Evolutionary conservation across 139 green algal genomes (phyloP).

Genomic region (Ettlia oleoabundans): DNA sequence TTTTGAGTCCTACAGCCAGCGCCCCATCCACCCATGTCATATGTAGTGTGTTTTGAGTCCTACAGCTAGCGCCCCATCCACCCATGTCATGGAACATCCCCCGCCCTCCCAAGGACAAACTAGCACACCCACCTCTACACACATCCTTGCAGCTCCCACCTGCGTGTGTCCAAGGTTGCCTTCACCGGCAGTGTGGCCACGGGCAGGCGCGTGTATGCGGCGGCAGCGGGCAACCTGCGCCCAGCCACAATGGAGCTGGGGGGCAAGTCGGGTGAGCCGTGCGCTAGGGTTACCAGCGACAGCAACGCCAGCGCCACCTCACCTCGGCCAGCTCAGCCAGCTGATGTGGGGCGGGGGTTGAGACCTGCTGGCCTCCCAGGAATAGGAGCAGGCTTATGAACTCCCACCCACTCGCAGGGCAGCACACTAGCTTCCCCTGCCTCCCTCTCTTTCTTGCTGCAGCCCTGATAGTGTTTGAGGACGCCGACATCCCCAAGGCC

Average conservation of each 20-base stretch:
- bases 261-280: constrained; percentile 72
- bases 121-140: neutral
- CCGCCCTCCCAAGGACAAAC: neutral
- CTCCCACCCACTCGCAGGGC: neutral
- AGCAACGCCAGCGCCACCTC: too few relatives aligned
- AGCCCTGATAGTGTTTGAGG: constrained; percentile 90
- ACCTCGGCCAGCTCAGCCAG: too few relatives aligned
- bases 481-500: constrained; percentile 85
- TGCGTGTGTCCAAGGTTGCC: constrained; percentile 80
- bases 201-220: constrained; percentile 66
- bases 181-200: constrained; percentile 87
- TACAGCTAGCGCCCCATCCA: neutral
- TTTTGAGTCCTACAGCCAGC: too few relatives aligned
- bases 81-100: neutral
- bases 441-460: neutral
- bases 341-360: too few relatives aligned
- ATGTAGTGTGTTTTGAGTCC: too few relatives aligned
- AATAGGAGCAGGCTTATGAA: too few relatives aligned
- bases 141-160: constrained; percentile 60
- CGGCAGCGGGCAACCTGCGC: constrained; percentile 72
- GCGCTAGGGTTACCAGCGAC: too few relatives aligned
- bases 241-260: constrained; percentile 83
- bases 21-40: neutral
- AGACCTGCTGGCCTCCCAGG: too few relatives aligned
- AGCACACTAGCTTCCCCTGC: neutral